Conservation (phyloP, 768 basidiomycete genomes). For the Boletus pseudo-olivaceus region DNA sequence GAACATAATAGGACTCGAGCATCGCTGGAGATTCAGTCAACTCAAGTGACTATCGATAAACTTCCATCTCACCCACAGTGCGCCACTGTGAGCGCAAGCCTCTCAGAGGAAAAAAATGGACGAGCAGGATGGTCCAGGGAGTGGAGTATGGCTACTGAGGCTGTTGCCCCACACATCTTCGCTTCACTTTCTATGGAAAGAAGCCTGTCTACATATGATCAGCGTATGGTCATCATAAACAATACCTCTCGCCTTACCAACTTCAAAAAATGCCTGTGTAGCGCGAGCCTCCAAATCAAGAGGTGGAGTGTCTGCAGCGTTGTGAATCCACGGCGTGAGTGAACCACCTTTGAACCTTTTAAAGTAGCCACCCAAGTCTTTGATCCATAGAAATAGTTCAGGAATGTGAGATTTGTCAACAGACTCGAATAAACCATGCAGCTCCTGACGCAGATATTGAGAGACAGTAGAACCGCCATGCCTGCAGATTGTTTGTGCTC, state of each 20-base stretch:
- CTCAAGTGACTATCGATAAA: not conserved
- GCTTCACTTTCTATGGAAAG: slow-evolving; percentile 67
- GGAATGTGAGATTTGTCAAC: slow-evolving; percentile 69
- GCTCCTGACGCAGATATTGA: slow-evolving; percentile 77
- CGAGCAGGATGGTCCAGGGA: slow-evolving; percentile 75
- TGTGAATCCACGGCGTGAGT: slow-evolving; percentile 60
- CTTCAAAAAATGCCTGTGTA: slow-evolving; percentile 85
- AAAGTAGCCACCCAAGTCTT: slow-evolving; percentile 86
- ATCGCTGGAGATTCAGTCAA: slow-evolving; percentile 51
- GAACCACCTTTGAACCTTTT: slow-evolving; percentile 82
- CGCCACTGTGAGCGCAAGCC: slow-evolving; percentile 79
- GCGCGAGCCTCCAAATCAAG: slow-evolving; percentile 83
- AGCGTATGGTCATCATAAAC: slow-evolving; percentile 1
- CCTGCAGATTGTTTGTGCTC: slow-evolving; percentile 38
- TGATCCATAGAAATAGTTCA: slow-evolving; percentile 72
- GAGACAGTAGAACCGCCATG: slow-evolving; percentile 93
- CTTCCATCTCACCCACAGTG: slow-evolving; percentile 76
- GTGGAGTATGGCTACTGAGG: slow-evolving; percentile 88
- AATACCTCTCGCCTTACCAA: slow-evolving; percentile 31
- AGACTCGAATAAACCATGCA: slow-evolving; percentile 82
- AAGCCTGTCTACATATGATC: slow-evolving; percentile 53
- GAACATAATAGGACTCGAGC: slow-evolving; percentile 84
- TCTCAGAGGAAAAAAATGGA: slow-evolving; percentile 80
- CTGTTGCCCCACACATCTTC: slow-evolving; percentile 82
- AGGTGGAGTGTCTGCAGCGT: slow-evolving; percentile 27